phyloP scores from a whole-genome alignment of 257 asterid genomes.

The Scutellaria galericulata region DNA sequence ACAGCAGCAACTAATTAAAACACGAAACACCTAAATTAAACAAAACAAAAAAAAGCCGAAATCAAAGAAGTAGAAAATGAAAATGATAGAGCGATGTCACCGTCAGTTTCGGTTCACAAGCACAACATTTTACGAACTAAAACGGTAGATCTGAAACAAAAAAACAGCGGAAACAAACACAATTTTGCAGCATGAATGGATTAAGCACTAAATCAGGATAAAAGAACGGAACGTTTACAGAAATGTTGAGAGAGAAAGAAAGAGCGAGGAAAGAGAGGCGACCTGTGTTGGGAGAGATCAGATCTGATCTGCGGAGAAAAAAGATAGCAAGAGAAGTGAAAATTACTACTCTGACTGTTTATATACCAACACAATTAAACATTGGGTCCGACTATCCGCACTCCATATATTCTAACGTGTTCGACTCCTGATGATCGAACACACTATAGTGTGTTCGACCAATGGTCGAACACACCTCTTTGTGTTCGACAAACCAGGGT shows the following conservation, averaged over 20 bases:
- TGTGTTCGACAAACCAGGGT: too few relatives aligned
- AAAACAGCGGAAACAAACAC: constrained; percentile 10
- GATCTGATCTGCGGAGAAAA: constrained; percentile 45
- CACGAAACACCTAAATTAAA: not conserved
- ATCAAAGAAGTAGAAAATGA: not conserved
- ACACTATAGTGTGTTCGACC: too few relatives aligned
- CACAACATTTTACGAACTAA: not conserved
- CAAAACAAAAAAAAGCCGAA: not conserved
- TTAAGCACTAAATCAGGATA: not conserved
- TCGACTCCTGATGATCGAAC: too few relatives aligned
- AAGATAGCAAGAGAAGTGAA: constrained; percentile 30
- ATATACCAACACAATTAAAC: not conserved
- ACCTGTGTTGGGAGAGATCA: constrained; percentile 41
- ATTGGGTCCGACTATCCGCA: too few relatives aligned
- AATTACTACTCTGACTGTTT: constrained; percentile 22
- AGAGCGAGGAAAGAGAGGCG: not conserved
- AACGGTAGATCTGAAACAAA: constrained; percentile 38
- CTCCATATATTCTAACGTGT: too few relatives aligned
- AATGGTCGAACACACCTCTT: too few relatives aligned
- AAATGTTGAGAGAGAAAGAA: constrained; percentile 5
- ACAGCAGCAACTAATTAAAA: not conserved
- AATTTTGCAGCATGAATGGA: not conserved
- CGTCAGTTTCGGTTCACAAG: constrained; percentile 12
- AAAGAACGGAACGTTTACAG: not conserved
- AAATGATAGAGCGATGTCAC: constrained; percentile 12